These are phyloP conservation scores for Yamadazyma taylorii DNA, from an alignment of 1,139 yeast genomes.

Conservation along the genomic window DNA sequence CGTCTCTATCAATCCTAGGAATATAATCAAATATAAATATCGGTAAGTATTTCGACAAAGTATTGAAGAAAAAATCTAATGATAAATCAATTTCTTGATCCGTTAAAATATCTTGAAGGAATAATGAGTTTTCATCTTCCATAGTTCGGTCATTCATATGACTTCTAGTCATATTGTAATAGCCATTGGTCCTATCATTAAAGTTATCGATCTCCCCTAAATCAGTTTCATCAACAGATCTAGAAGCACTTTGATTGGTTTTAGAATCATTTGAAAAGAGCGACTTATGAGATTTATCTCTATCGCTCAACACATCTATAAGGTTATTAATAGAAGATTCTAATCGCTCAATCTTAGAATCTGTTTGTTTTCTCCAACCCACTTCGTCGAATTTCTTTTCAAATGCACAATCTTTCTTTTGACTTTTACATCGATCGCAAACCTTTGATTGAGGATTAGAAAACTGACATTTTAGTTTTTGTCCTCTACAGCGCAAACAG, in stretches of 20 bases:
- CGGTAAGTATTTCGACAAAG: slow-evolving; percentile 9
- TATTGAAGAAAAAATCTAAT: slow-evolving; percentile 6
- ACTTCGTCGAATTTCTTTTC: slow-evolving; percentile 3
- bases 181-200: too few relatives aligned
- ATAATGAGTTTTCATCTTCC: too few relatives aligned
- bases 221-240: neutral
- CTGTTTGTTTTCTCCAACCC: slow-evolving; percentile 3
- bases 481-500: slow-evolving; percentile 8
- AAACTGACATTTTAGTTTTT: slow-evolving; percentile 6
- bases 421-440: slow-evolving; percentile 3
- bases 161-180: too few relatives aligned
- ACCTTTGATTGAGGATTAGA: neutral
- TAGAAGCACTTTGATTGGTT: neutral
- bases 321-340: slow-evolving; percentile 1
- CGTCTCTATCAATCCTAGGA: slow-evolving; percentile 5
- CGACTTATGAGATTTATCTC: too few relatives aligned
- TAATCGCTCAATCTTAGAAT: slow-evolving; percentile 1
- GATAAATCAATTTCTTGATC: slow-evolving; percentile 2
- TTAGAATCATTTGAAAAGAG: neutral
- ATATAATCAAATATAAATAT: slow-evolving; percentile 11
- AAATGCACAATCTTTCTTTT: slow-evolving; percentile 1
- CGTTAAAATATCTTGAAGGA: neutral
- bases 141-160: too few relatives aligned
- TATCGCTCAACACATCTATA: neutral
- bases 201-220: too few relatives aligned